Base-by-base conservation (phyloP, 1,139 yeast species). In the Pichia sp. region DNA sequence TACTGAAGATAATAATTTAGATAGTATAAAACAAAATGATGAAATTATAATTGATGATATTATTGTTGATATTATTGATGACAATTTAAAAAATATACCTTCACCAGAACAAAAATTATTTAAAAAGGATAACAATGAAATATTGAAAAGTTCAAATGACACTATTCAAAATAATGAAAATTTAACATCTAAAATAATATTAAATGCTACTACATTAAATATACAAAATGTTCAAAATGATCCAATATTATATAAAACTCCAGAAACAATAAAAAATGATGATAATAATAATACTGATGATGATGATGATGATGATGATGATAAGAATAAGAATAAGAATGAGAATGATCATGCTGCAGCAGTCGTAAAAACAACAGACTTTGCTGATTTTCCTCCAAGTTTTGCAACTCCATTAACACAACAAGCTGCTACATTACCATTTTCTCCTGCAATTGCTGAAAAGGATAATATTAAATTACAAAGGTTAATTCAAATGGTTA, bases 401-500 rank as follows among this genome's bases (percentile, higher is more conserved):
- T 27, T 44, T 16, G 12, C 42, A 20, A 48, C 51, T 5, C 51
- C 51, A 7, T 26, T 32, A 5, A 23, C 37, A 2, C 47, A 42
- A 36, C 44, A 39, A 16, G 28, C 27, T 2, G 23, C 49, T 22
- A n/a, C 33, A n/a, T 8, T 51, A 12, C 50, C 53, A 27, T 47
- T 53, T 36, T 52, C 53, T 20, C 54, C 56, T 28, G 48, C 52
- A 2, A 39, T 46, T 10, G 40, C 41, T 30, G 45, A 48, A 32
- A 49, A 45, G 22, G 61, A 55, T 35, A 55, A 53, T 34, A 47
- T 48, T 12, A 56, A 55, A 37, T 36, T 61, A 10, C 53, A 51
- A 24, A 49, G 42, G n/a, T 51, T 62, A 51, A 45, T 56, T 4
- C 45, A 46, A 16, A 53, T 60, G 54, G 49, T 62, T n/a, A 52